These are phyloP conservation scores for Venturia asperata DNA, from an alignment of 2,329 filamentous ascomycete genomes.

Conservation along the genomic window DNA sequence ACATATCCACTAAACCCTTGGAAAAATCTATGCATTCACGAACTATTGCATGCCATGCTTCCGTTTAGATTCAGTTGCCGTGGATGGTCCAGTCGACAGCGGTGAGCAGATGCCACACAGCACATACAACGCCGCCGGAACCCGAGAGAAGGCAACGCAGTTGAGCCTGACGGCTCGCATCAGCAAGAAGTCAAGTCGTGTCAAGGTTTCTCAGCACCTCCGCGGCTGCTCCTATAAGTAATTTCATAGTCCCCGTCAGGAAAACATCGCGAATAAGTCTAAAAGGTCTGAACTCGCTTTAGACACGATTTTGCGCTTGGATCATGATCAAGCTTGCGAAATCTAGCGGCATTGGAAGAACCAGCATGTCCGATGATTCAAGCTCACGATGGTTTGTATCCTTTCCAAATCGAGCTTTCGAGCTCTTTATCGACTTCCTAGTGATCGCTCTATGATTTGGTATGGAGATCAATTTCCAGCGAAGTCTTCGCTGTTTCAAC, in stretches of 20 bases:
- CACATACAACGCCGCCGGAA: not conserved
- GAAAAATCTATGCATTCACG: too few species aligned
- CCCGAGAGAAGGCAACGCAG: not conserved
- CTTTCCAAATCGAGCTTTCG: constrained; percentile 28
- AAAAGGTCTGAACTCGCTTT: not conserved
- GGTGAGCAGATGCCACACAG: not conserved
- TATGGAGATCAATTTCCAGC: too few species aligned
- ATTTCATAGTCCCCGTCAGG: too few species aligned
- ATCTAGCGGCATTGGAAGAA: not conserved
- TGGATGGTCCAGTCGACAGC: not conserved
- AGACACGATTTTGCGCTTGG: not conserved
- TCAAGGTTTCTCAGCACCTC: not conserved
- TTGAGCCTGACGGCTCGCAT: not conserved
- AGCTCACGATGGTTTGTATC: not conserved
- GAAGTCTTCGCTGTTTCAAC: too few species aligned
- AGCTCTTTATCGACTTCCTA: constrained; percentile 23
- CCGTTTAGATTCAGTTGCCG: too few species aligned
- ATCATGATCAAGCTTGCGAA: not conserved
- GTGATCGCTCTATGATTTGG: too few species aligned
- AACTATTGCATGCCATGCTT: too few species aligned
- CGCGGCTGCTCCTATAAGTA: too few species aligned
- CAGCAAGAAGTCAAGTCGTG: not conserved
- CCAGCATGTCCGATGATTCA: not conserved
- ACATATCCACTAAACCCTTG: too few species aligned
- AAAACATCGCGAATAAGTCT: not conserved